Conservation (phyloP, 306 rosid species). For the Mucuna pruriens region DNA sequence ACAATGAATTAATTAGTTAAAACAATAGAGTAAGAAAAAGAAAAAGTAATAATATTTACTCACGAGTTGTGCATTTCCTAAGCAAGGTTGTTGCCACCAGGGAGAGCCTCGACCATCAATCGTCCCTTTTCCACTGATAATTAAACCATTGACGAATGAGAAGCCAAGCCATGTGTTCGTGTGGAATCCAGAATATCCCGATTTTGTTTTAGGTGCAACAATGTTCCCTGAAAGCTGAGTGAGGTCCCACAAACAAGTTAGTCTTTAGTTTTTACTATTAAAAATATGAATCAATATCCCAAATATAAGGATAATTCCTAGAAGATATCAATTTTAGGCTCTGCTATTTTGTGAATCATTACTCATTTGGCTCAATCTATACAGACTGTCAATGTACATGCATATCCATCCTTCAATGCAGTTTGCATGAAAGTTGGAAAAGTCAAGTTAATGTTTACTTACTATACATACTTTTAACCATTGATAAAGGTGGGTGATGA, state of each 20-base stretch:
- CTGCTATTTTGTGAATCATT: background rate
- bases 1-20: background rate
- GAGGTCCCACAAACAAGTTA: background rate
- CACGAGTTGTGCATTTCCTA: conserved; percentile 44
- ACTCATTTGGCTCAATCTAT: background rate
- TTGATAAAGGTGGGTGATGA: background rate
- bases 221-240: conserved; percentile 55
- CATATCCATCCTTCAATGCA: background rate
- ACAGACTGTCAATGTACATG: background rate
- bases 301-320: background rate
- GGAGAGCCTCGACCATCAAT: conserved; percentile 55
- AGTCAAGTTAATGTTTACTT: background rate
- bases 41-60: background rate
- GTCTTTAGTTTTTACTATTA: background rate
- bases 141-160: conserved; percentile 45
- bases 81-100: conserved; percentile 59
- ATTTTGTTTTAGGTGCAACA: conserved; percentile 51
- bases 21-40: background rate
- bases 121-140: conserved; percentile 45
- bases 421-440: background rate
- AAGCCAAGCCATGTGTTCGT: conserved; percentile 57
- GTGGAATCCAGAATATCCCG: conserved; percentile 45
- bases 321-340: background rate
- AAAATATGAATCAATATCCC: background rate
- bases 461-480: background rate